Percentiles rank a stretch among this genome's conserved stretches.
phyloP scores from a whole-genome alignment of 2,329 filamentous ascomycete genomes.

The Escovopsis sp. region DNA sequence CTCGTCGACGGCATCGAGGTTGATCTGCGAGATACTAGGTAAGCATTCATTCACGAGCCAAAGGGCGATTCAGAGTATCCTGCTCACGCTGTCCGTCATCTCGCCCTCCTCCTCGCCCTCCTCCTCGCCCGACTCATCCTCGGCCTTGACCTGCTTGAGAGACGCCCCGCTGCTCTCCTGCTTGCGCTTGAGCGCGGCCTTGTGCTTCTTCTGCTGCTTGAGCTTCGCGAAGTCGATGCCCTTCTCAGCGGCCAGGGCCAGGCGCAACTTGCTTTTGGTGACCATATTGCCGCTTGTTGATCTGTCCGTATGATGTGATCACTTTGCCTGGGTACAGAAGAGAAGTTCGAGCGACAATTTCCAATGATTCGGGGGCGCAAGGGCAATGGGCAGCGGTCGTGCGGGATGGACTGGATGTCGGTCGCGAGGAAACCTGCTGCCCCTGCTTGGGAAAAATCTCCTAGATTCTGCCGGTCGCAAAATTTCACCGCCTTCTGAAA shows the following conservation, averaged over 20 bases:
- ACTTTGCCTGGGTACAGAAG: too few species aligned
- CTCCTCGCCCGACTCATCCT: slow-evolving; percentile 20
- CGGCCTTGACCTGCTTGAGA: slow-evolving; percentile 13
- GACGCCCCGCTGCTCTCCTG: slow-evolving; percentile 13
- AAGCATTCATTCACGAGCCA: neutral
- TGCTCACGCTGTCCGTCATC: slow-evolving; percentile 1
- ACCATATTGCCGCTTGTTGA: slow-evolving; percentile 26
- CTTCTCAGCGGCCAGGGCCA: slow-evolving; percentile 40
- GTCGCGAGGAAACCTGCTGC: neutral
- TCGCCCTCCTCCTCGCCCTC: slow-evolving; percentile 23
- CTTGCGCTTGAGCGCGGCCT: slow-evolving; percentile 26
- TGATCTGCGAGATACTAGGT: slow-evolving; percentile 21
- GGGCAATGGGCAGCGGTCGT: too few species aligned
- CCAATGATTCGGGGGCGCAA: too few species aligned
- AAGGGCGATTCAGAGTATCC: slow-evolving; percentile 8
- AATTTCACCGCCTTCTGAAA: slow-evolving; percentile 5
- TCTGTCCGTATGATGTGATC: too few species aligned
- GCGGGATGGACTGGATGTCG: too few species aligned
- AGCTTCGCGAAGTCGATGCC: slow-evolving; percentile 36
- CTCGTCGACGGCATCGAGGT: slow-evolving; percentile 42
- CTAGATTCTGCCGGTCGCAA: slow-evolving; percentile 6
- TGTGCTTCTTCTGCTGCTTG: slow-evolving; percentile 33
- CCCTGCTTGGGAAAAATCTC: slow-evolving; percentile 4
- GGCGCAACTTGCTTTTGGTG: slow-evolving; percentile 33
- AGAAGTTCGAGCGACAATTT: too few species aligned